phyloP scores from a whole-genome alignment of 2,329 filamentous ascomycete species.

The Sordariomycetes sp. region DNA sequence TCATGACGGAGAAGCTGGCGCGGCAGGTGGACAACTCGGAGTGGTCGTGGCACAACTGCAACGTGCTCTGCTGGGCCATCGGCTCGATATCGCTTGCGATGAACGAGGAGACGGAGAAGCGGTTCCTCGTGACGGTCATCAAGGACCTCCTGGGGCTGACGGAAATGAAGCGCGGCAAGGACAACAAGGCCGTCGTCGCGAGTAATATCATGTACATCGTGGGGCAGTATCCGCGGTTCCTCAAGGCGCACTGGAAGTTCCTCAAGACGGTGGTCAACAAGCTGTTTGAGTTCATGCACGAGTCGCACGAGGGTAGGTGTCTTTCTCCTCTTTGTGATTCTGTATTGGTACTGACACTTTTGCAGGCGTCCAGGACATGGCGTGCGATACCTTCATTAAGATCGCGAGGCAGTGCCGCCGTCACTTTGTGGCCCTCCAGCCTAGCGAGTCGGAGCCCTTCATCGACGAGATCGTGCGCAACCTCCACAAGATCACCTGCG shows the following conservation, averaged over 20 bases:
- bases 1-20: constrained; percentile 97
- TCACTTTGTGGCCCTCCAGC: constrained; percentile 92
- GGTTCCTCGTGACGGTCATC: constrained; percentile 95
- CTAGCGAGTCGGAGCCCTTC: constrained; percentile 87
- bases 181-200: constrained; percentile 98
- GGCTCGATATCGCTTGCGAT: constrained; percentile 97
- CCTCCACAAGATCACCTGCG: constrained; percentile 89
- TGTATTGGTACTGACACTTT: constrained; percentile 12
- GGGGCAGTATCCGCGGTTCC: constrained; percentile 91
- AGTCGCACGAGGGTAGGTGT: constrained; percentile 79
- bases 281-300: constrained; percentile 99
- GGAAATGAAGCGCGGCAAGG: constrained; percentile 98
- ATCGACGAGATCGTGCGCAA: constrained; percentile 97
- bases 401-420: constrained; percentile 96
- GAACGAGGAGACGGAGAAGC: constrained; percentile 98
- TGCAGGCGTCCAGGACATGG: constrained; percentile 93
- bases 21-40: constrained; percentile 90
- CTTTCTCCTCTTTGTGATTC: not conserved
- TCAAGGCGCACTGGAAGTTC: constrained; percentile 99
- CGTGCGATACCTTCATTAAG: constrained; percentile 99
- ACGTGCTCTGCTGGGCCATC: constrained; percentile 98
- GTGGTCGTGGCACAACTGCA: constrained; percentile 99
- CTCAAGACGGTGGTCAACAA: constrained; percentile 99
- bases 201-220: constrained; percentile 99
- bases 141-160: constrained; percentile 94